Evolutionary conservation across 768 basidiomycete species (phyloP), one percentile per base, ranked within the genome.

Genomic region (Scleroderma bovista): DNA sequence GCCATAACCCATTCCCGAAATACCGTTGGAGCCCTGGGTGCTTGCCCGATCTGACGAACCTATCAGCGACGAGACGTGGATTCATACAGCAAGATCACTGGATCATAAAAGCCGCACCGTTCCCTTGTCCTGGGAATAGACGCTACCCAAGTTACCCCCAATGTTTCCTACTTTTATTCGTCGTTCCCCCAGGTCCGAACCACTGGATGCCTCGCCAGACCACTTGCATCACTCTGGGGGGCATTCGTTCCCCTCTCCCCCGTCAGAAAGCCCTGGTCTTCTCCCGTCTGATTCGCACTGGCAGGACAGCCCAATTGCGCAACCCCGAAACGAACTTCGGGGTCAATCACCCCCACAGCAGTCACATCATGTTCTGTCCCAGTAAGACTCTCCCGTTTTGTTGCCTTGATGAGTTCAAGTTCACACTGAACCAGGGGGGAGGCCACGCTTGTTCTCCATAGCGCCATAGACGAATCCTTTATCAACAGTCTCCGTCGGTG

Each of bases 371-470:
- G 51, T 46, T 3, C 47, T 26, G 16, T 23, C 19, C 23, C 47
- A 4, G 60, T 48, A 17, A 61, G 34, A 59, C 59, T 50, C 55
- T 47, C 0, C 51, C 20, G 16, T 44, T 26, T 22, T 1, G 19
- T 22, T 8, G 1, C 38, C n/a, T n/a, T n/a, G n/a, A n/a, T 20
- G 19, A 19, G 12, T 20, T 20, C 10, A 16, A 29, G 26, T 9
- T 29, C 5, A 29, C 26, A 5, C 26, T 29, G 9, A 29, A 39
- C 38, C 38, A 39, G 38, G 16, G 42, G 26, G 5, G 12, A 16
- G n/a, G 9, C 33, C 11, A 9, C 19, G n/a, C 13, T 20, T 20
- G 9, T 22, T 6, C 44, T 32, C 4, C 6, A 5, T 19, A 45
- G 20, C 17, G 12, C 12, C 5, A 20, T n/a, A 34, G 3, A 33